phyloP scores from a whole-genome alignment of 2,329 filamentous ascomycete species.

The Fusarium metavorans region DNA sequence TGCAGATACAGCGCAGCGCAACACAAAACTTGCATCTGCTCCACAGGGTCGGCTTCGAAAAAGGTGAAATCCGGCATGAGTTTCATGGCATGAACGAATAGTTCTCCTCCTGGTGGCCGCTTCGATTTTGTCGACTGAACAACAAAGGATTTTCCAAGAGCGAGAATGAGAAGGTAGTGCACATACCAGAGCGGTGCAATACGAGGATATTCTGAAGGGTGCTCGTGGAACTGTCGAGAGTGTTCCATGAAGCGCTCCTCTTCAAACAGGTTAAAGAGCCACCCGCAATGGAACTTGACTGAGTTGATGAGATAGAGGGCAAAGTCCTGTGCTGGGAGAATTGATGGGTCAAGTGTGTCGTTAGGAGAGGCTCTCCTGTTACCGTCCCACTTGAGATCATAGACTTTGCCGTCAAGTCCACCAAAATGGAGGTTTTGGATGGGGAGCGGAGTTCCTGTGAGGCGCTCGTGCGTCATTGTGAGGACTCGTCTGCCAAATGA shows the following conservation, averaged over 20 bases:
- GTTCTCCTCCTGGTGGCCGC: slow-evolving; percentile 26
- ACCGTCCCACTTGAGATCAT: slow-evolving; percentile 31
- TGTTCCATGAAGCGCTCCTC: slow-evolving; percentile 34
- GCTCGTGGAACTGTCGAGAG: slow-evolving; percentile 24
- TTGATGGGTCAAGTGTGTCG: slow-evolving; percentile 8
- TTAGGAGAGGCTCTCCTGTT: not conserved
- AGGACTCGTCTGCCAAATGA: slow-evolving; percentile 38
- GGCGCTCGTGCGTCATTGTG: slow-evolving; percentile 33
- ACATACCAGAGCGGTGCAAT: slow-evolving; percentile 31
- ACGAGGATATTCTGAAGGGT: not conserved
- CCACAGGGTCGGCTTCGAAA: slow-evolving; percentile 23
- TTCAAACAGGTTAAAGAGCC: slow-evolving; percentile 32
- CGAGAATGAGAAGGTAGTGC: slow-evolving; percentile 36
- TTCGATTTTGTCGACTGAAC: slow-evolving; percentile 32
- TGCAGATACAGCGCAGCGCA: slow-evolving; percentile 32
- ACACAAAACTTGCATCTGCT: slow-evolving; percentile 36
- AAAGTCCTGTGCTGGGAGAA: slow-evolving; percentile 30
- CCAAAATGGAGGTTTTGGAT: slow-evolving; percentile 26
- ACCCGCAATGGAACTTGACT: slow-evolving; percentile 37
- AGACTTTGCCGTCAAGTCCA: slow-evolving; percentile 29
- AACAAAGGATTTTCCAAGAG: slow-evolving; percentile 37
- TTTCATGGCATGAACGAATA: slow-evolving; percentile 37
- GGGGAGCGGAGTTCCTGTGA: slow-evolving; percentile 26
- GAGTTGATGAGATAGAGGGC: slow-evolving; percentile 38
- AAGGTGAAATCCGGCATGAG: slow-evolving; percentile 37